A percentile compares a stretch with the other conserved stretches of the same genome.
phyloP scores from a whole-genome alignment of 2,329 filamentous ascomycete genomes.

The Hirsutella rhossiliensis region DNA sequence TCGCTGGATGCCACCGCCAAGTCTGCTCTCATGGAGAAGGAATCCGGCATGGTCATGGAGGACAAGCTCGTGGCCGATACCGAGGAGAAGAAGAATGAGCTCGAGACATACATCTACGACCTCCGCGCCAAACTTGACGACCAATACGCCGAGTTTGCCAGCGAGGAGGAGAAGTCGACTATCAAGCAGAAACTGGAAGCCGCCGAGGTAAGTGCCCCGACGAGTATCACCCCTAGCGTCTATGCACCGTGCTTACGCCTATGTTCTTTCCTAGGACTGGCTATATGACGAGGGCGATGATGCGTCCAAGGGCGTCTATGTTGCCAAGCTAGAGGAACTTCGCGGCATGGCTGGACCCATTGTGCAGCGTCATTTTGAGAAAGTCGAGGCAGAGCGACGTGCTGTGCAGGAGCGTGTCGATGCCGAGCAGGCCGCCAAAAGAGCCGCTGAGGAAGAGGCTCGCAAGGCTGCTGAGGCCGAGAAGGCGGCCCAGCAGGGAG shows the following conservation, averaged over 20 bases:
- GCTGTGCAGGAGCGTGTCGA: slow-evolving; percentile 66
- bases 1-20: slow-evolving; percentile 62
- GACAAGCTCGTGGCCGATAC: slow-evolving; percentile 98
- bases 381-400: slow-evolving; percentile 76
- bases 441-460: slow-evolving; percentile 44
- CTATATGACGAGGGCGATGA: slow-evolving; percentile 96
- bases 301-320: slow-evolving; percentile 82
- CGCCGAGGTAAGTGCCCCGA: slow-evolving; percentile 59
- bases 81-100: slow-evolving; percentile 99
- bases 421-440: slow-evolving; percentile 66
- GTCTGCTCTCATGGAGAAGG: slow-evolving; percentile 62
- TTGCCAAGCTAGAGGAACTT: slow-evolving; percentile 93
- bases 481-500: slow-evolving; percentile 33
- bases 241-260: not conserved
- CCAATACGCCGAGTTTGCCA: slow-evolving; percentile 78
- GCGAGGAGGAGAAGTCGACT: slow-evolving; percentile 83
- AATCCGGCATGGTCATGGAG: slow-evolving; percentile 87
- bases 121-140: slow-evolving; percentile 91
- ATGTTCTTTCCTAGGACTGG: slow-evolving; percentile 60
- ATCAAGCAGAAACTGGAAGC: slow-evolving; percentile 72
- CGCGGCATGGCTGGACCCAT: slow-evolving; percentile 82
- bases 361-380: slow-evolving; percentile 89
- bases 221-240: not conserved
- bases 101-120: slow-evolving; percentile 96
- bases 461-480: slow-evolving; percentile 40